Percentiles rank a stretch among this genome's conserved stretches.
Evolutionary conservation across 1,284 basidiomycete species (phyloP).

Genomic region (Hypsizygus ulmarius): DNA sequence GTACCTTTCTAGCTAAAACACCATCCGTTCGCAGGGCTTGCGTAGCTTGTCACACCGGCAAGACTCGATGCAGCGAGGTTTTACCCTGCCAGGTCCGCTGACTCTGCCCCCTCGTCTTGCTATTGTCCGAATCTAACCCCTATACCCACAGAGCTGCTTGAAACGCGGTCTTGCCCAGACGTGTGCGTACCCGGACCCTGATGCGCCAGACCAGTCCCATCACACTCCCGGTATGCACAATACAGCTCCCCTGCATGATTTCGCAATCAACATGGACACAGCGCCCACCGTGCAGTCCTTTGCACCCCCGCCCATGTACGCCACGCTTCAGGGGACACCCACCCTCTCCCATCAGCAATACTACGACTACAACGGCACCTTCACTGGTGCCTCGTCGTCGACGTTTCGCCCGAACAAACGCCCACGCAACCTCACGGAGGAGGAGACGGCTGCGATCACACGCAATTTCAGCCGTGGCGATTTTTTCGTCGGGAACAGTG

Average conservation of each 20-base stretch:
- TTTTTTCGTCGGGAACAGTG: slow-evolving; percentile 73
- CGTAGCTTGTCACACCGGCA: slow-evolving; percentile 75
- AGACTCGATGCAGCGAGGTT: slow-evolving; percentile 75
- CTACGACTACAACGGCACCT: slow-evolving; percentile 70
- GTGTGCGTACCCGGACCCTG: slow-evolving; percentile 77
- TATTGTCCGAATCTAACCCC: slow-evolving; percentile 7
- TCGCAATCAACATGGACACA: slow-evolving; percentile 17
- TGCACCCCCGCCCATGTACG: slow-evolving; percentile 44
- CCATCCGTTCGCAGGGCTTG: slow-evolving; percentile 75
- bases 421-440: slow-evolving; percentile 71
- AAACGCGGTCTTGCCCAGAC: slow-evolving; percentile 67
- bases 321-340: slow-evolving; percentile 42
- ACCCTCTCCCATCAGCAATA: slow-evolving; percentile 68
- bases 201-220: slow-evolving; percentile 50
- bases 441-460: slow-evolving; percentile 76
- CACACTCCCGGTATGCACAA: slow-evolving; percentile 41
- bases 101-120: slow-evolving; percentile 12
- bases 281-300: slow-evolving; percentile 34
- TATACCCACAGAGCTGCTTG: slow-evolving; percentile 60
- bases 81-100: slow-evolving; percentile 68
- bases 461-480: slow-evolving; percentile 75
- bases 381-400: slow-evolving; percentile 62
- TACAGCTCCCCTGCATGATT: slow-evolving; percentile 10
- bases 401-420: slow-evolving; percentile 74
- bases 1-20: slow-evolving; percentile 55